Evolutionary conservation across 495 filamentous ascomycete genomes (phyloP), one percentile per base, ranked within the genome.

Genomic region (Aspergillus conjunctus): DNA sequence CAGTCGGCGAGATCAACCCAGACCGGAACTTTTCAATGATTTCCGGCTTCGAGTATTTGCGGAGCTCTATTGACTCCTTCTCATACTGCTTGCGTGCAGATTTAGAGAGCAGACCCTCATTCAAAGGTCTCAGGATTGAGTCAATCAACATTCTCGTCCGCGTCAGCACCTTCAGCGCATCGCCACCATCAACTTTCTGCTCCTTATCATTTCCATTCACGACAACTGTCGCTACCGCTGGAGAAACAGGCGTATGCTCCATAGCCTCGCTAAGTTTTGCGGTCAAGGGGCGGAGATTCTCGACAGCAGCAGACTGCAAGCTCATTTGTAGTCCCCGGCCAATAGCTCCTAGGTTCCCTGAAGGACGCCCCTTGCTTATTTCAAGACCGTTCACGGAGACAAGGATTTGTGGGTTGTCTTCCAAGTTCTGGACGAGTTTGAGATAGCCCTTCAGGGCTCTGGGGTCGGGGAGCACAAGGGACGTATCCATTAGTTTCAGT

Each of bases 401-500:
- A 10, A 80, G 74, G n/a, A 59, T 26, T 20, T 73, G 64, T 3
- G 77, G 71, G 30, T 71, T 71, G 6, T 66, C 54, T 15, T 61
- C 50, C 14, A 78, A 51, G 5, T 37, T 46, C 10, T 65, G 55
- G 37, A 73, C 54, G 22, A 73, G 54, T 7, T 66, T 62, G 15
- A 73, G 49, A 32, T 79, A 80, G 12, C 59, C 62, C 3, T 61
- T 59, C 8, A 80, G 53, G 10, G 71, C 71, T 30, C 70, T 68
- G 6, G 70, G 60, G 43, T 78, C 74, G 5, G 78, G 74, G 7
- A 79, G 62, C 17, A 71, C 48, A 32, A 75, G 57, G 17, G 60
- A 18, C 39, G 65, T 33, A 18, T 69, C 57, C 87, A 92, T 89
- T 18, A 83, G 60, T 4, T 80, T 66, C 12, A 92, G 69, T 7